Evolutionary conservation across 2,329 filamentous ascomycete genomes (phyloP), one percentile per base, ranked within the genome.

Genomic region (Colletotrichum eleusines): DNA sequence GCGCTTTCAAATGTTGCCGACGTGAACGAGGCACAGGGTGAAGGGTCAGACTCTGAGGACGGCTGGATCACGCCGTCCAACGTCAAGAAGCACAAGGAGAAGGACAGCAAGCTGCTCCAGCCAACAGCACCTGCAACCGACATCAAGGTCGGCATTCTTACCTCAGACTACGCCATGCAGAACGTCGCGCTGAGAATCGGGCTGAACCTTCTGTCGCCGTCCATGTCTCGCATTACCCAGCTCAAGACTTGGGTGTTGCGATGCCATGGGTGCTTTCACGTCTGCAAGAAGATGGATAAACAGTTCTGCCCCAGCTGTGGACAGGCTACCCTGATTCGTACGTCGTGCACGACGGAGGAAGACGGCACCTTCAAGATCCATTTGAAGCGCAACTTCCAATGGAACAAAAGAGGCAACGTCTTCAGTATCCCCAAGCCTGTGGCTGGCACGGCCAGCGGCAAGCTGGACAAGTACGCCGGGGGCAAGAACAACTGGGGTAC

Each of bases 31-130:
- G 51, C 33, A 20, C 63, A 83, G 40, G 86, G 85, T 6, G 87
- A 81, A 7, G 80, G 79, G 50, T 80, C 78, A 31, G 83, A 86
- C 71, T 89, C 90, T 69, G 88, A 86, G 20, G 94, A 92, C 74
- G 93, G 91, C 76, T 98, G 95, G 95, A 98, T 98, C 79, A 98
- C 96, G 0, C 94, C 95, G 0, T 91, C 91, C 50, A 99, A 98
- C 82, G 88, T 99, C 74, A 93, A 94, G 79, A 92, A 94, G 78
- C 91, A 94, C 78, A 92, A 96, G 83, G 89, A 88, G 70, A 88
- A 90, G 78, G 91, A 95, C 75, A 82, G 85, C 26, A 76, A 76
- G 59, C 79, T 81, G 33, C 81, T 84, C 28, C 82, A 72, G 42
- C 74, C 74, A 31, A 73, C 70, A n/a, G 74, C 82, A 7, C 80